These are phyloP conservation scores for Teunomyces cretensis DNA, from an alignment of 805 yeast species.

Conservation along the genomic window DNA sequence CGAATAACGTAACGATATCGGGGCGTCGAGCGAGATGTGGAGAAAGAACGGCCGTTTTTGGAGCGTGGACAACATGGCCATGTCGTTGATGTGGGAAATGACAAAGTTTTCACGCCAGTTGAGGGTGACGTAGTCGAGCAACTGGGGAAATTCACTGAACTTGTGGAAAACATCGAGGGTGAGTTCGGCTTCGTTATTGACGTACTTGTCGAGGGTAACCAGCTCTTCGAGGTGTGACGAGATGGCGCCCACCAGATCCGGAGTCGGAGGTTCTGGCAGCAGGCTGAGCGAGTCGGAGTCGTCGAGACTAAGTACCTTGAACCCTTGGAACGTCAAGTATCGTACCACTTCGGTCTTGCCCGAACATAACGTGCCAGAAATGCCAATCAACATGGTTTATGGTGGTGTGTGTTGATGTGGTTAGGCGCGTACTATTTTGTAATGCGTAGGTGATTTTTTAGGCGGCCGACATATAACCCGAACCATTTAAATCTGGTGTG, in stretches of 20 bases:
- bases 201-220: neutral
- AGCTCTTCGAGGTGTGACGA: neutral
- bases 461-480: no score
- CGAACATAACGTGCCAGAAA: constrained; percentile 67
- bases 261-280: constrained; percentile 1
- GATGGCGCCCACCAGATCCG: neutral
- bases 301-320: constrained; percentile 28
- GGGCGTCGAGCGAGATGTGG: constrained; percentile 77
- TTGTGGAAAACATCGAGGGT: constrained; percentile 9
- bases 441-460: neutral
- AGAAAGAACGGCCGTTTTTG: constrained; percentile 79
- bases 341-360: constrained; percentile 66
- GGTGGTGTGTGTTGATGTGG: neutral
- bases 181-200: neutral
- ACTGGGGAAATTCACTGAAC: constrained; percentile 42
- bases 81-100: constrained; percentile 46
- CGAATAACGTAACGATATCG: constrained; percentile 48
- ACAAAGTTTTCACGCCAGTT: constrained; percentile 68
- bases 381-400: constrained; percentile 71
- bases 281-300: neutral
- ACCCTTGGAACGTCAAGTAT: constrained; percentile 57
- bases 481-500: no score
- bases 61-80: constrained; percentile 45
- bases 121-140: constrained; percentile 61
- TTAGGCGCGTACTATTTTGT: neutral